phyloP scores from a whole-genome alignment of 2,329 filamentous ascomycete genomes.

The Colletotrichum viniferum region DNA sequence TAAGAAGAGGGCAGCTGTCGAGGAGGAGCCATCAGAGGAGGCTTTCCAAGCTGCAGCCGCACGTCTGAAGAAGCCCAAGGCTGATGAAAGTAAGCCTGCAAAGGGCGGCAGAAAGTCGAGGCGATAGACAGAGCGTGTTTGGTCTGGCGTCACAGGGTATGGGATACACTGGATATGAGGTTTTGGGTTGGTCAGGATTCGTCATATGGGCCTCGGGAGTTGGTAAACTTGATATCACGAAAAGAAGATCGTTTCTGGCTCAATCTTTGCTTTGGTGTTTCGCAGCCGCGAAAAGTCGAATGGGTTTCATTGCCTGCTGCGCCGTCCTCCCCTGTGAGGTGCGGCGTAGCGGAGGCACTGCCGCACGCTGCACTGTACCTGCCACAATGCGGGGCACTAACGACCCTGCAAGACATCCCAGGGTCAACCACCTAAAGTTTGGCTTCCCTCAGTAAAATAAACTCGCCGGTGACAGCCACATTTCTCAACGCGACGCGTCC shows the following conservation, averaged over 20 bases:
- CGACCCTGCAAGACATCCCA: background rate
- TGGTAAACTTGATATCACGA: background rate
- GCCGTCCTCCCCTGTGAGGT: background rate
- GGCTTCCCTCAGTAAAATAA: background rate
- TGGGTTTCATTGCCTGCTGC: background rate
- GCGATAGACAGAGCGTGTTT: background rate
- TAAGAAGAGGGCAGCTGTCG: constrained; percentile 59
- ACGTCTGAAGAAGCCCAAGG: constrained; percentile 45
- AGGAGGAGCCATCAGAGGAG: constrained; percentile 69
- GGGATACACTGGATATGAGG: background rate
- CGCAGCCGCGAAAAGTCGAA: too few species aligned
- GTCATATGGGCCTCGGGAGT: constrained; percentile 18
- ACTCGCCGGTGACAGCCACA: background rate
- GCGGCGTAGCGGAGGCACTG: background rate
- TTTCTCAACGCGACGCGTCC: background rate
- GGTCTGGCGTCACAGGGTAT: constrained; percentile 4
- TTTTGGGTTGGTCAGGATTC: background rate
- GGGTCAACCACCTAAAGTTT: constrained; percentile 5
- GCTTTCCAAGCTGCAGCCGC: constrained; percentile 63
- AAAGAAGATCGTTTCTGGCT: background rate
- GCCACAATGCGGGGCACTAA: constrained; percentile 12
- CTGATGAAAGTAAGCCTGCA: constrained; percentile 16
- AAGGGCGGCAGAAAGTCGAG: constrained; percentile 1
- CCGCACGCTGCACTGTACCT: background rate
- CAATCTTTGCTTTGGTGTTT: too few species aligned